These are phyloP conservation scores for Chrysopogon serrulatus DNA, from an alignment of 176 grass and related monocot species.

Conservation along the genomic window DNA sequence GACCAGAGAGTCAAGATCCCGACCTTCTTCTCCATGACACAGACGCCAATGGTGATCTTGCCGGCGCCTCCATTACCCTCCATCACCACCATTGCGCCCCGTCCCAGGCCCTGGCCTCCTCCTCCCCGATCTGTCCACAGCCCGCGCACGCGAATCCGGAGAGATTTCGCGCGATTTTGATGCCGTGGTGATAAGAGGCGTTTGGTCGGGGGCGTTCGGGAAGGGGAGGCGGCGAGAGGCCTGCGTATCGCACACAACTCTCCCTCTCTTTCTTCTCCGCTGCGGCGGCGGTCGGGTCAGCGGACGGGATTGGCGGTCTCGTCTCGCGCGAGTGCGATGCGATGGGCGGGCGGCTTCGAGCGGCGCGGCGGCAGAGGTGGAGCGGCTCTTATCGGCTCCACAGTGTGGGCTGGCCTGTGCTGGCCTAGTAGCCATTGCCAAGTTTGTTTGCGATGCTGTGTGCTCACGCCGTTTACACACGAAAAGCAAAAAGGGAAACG, in stretches of 20 bases:
- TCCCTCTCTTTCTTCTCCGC: constrained; percentile 3
- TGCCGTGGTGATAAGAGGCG: background rate
- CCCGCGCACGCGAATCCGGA: constrained; percentile 19
- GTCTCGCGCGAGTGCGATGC: background rate
- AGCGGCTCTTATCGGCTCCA: constrained; percentile 7
- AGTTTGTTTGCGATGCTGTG: background rate
- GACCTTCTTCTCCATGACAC: constrained; percentile 99
- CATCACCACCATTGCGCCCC: constrained; percentile 38
- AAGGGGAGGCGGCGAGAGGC: background rate
- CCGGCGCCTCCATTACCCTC: constrained; percentile 22
- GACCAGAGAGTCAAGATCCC: background rate
- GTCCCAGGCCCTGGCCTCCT: background rate
- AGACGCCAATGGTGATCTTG: constrained; percentile 84
- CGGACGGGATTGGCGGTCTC: background rate
- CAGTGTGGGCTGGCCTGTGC: background rate
- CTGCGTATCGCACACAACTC: constrained; percentile 2
- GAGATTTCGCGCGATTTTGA: background rate
- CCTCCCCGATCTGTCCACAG: constrained; percentile 11
- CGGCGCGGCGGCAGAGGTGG: background rate
- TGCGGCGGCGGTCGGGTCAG: background rate
- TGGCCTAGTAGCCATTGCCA: background rate
- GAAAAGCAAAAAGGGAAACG: background rate
- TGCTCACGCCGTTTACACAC: background rate
- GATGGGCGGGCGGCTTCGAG: background rate
- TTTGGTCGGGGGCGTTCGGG: background rate